A percentile compares a stretch with the other conserved stretches of the same genome.
Conservation (phyloP, 345 rosid genomes). For the Punica granatum region DNA sequence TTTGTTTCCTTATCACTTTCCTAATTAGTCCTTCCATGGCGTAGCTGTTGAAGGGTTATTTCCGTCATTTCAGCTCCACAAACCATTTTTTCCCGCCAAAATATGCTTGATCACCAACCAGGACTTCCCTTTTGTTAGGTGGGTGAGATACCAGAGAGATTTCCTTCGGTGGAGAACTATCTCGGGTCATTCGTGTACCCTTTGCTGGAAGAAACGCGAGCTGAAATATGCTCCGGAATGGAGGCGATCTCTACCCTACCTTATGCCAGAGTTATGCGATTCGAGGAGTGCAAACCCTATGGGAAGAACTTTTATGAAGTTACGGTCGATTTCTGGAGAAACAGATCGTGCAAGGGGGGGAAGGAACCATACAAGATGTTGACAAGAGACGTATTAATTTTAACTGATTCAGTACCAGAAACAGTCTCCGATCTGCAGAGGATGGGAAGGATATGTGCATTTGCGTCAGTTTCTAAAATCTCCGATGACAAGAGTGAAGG, state of each 20-base stretch:
- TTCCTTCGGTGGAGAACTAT: slow-evolving; percentile 22
- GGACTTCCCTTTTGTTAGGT: too few species aligned
- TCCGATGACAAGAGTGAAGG: slow-evolving; percentile 6
- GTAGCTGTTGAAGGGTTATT: too few species aligned
- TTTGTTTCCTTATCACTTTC: too few species aligned
- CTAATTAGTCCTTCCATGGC: too few species aligned
- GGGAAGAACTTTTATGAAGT: slow-evolving; percentile 14
- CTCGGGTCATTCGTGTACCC: slow-evolving; percentile 25
- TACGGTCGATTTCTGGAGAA: slow-evolving; percentile 30
- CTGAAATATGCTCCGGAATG: slow-evolving; percentile 21
- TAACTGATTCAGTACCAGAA: slow-evolving; percentile 29
- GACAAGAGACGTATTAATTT: slow-evolving; percentile 35
- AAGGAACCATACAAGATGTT: slow-evolving; percentile 31
- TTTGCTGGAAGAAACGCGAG: slow-evolving; percentile 44
- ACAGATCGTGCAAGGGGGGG: slow-evolving; percentile 12
- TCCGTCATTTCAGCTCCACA: too few species aligned
- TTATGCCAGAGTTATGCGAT: slow-evolving; percentile 16
- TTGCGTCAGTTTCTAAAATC: slow-evolving; percentile 16
- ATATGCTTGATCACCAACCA: too few species aligned
- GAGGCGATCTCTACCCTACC: slow-evolving; percentile 26
- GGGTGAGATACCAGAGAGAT: slow-evolving; percentile 24
- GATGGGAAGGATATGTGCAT: slow-evolving; percentile 22
- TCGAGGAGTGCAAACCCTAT: neutral
- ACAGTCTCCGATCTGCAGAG: slow-evolving; percentile 25
- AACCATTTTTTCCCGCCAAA: too few species aligned